phyloP scores from a whole-genome alignment of 352 stramenopile genomes.

The Elongisporangium undulatum region DNA sequence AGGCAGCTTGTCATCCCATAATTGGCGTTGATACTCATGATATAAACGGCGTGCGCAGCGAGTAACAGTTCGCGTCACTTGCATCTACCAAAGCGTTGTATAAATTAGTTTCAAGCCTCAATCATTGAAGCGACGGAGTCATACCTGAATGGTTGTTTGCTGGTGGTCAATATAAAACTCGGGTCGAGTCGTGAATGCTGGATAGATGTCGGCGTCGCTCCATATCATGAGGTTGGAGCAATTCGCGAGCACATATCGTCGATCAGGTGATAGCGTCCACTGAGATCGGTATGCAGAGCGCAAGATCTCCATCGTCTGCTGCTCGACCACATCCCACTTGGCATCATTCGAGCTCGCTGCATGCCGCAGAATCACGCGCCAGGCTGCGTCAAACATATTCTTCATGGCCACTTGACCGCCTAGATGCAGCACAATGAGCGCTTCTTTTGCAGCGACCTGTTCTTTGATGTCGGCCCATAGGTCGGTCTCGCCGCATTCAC shows the following conservation, averaged over 20 bases:
- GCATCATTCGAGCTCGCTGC: slow-evolving; percentile 17
- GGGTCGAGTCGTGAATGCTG: slow-evolving; percentile 42
- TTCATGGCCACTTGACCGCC: slow-evolving; percentile 66
- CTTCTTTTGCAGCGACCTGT: slow-evolving; percentile 20
- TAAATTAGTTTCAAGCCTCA: not conserved
- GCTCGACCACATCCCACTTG: slow-evolving; percentile 45
- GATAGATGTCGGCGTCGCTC: slow-evolving; percentile 72
- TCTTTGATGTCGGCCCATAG: slow-evolving; percentile 43
- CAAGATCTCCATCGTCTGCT: slow-evolving; percentile 40
- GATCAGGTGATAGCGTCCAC: slow-evolving; percentile 44
- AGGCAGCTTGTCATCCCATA: slow-evolving; percentile 71
- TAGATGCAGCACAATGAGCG: slow-evolving; percentile 56
- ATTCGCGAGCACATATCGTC: slow-evolving; percentile 54
- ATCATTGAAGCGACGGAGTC: too few species aligned
- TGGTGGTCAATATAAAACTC: slow-evolving; percentile 60
- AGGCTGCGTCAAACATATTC: slow-evolving; percentile 67
- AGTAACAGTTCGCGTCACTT: slow-evolving; percentile 64
- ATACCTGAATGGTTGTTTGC: slow-evolving; percentile 47
- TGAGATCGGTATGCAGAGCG: slow-evolving; percentile 64
- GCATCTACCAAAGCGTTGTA: slow-evolving; percentile 39
- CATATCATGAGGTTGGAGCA: slow-evolving; percentile 82
- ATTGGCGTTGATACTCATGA: slow-evolving; percentile 73
- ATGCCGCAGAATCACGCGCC: slow-evolving; percentile 49
- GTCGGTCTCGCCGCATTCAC: slow-evolving; percentile 36
- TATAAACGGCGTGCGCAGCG: slow-evolving; percentile 55